Percentiles rank a stretch among this genome's conserved stretches.
Conservation (phyloP, 2,329 filamentous ascomycete genomes). For the Lasiodiplodia sp. region DNA sequence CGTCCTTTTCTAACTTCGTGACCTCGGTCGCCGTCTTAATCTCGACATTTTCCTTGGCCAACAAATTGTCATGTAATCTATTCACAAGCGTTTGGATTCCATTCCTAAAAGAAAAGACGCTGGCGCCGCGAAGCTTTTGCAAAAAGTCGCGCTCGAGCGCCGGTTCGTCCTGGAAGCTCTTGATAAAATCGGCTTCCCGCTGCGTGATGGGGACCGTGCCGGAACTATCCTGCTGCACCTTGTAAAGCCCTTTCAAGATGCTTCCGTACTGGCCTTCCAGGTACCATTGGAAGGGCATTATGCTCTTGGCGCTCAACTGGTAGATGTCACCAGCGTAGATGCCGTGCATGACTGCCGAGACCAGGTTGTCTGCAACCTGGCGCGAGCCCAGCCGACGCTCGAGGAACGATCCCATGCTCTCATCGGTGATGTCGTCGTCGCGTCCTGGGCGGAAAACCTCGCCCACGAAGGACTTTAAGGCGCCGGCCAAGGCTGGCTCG, state of each 20-base stretch:
- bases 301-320: slow-evolving; percentile 74
- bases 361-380: slow-evolving; percentile 72
- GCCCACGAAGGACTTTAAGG: slow-evolving; percentile 40
- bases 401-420: slow-evolving; percentile 75
- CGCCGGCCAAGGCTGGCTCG: slow-evolving; percentile 65
- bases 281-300: slow-evolving; percentile 61
- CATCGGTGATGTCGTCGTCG: slow-evolving; percentile 60
- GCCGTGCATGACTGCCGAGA: slow-evolving; percentile 80
- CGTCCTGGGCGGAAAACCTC: slow-evolving; percentile 41
- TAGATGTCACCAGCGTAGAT: slow-evolving; percentile 92
- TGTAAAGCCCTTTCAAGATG: slow-evolving; percentile 44
- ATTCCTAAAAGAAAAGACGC: slow-evolving; percentile 54
- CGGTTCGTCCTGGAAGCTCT: slow-evolving; percentile 22
- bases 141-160: slow-evolving; percentile 18
- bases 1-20: slow-evolving; percentile 47
- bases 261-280: slow-evolving; percentile 56
- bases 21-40: slow-evolving; percentile 54
- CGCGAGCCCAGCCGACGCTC: slow-evolving; percentile 59
- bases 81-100: slow-evolving; percentile 51
- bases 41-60: slow-evolving; percentile 46
- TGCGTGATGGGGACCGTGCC: not conserved
- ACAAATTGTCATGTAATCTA: slow-evolving; percentile 40
- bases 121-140: slow-evolving; percentile 31
- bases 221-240: not conserved
- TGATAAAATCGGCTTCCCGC: slow-evolving; percentile 13